A percentile compares a stretch with the other conserved stretches of the same genome.
phyloP scores from a whole-genome alignment of 129 eudicot genomes.

The Mikania micrantha region DNA sequence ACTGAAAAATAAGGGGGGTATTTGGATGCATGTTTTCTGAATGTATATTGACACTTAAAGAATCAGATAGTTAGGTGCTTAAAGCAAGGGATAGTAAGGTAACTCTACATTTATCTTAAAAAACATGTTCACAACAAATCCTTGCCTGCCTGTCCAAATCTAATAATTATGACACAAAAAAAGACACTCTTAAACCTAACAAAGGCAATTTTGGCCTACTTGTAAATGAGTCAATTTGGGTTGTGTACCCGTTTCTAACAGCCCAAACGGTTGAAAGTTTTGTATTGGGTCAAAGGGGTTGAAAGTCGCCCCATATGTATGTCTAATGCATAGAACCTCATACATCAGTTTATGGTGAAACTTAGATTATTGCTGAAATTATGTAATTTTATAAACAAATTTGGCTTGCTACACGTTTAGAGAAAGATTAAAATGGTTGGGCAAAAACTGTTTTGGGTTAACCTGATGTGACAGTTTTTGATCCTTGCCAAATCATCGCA shows the following conservation, averaged over 20 bases:
- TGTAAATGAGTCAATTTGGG: not conserved
- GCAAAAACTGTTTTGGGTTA: not conserved
- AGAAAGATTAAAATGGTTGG: not conserved
- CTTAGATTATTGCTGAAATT: not conserved
- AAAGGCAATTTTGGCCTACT: too few relatives aligned
- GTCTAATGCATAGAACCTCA: not conserved
- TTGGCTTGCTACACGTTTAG: not conserved
- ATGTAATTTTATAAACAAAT: not conserved
- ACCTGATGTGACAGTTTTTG: not conserved
- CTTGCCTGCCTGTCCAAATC: too few relatives aligned
- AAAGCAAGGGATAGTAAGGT: too few relatives aligned
- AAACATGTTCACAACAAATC: too few relatives aligned
- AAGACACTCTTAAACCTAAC: too few relatives aligned
- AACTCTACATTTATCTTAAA: not conserved
- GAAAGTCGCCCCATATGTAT: not conserved
- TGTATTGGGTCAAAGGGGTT: not conserved
- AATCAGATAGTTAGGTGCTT: too few relatives aligned
- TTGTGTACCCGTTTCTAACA: too few relatives aligned
- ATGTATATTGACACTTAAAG: not conserved
- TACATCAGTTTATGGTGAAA: not conserved
- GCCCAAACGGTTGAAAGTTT: too few relatives aligned
- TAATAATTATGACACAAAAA: too few relatives aligned
- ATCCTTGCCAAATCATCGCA: not conserved
- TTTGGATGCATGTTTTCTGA: not conserved
- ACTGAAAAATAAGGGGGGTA: not conserved